Base-by-base conservation (phyloP, 2,329 filamentous ascomycete species). In the Clathrospora elynae region DNA sequence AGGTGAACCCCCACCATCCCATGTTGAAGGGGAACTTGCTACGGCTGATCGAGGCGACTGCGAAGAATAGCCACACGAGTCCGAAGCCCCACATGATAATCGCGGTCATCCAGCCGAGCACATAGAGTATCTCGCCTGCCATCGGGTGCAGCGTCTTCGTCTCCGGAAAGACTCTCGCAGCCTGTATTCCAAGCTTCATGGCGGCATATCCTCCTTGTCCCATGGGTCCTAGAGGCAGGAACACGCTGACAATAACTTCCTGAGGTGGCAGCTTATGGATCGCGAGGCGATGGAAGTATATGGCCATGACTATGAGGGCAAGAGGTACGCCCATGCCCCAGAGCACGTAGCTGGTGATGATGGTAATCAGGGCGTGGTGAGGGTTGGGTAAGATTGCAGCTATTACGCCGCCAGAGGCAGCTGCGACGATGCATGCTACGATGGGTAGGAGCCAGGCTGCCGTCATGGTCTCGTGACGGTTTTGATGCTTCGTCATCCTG, bases 211-310 rank as follows among this genome's bases (percentile, higher is more conserved):
- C 82, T 11, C 84, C 84, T 56, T 85, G 82, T 0, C 84, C 84
- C 4, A 87, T 70, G 0, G 84, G 84, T 0, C 85, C 84, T 0
- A 87, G 72, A 1, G 85, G 84, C 0, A 88, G 71, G 55, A 88
- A 85, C 3, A 83, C 78, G 9, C 79, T 84, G 16, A 87, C 83
- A 35, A 87, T 85, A 40, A 82, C 79, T 61, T 86, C 85, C 35
- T 79, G 75, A 0, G 83, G 78, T 0, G 84, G 84, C 6, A 87
- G 74, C 17, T 82, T 81, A 67, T 87, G 78, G 6, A 87, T 67
- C 2, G 80, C 81, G 4, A 89, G 73, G n/a, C 85, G 81, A 55
- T 86, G 81, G 61, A 86, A 87, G 68, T 88, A 88, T 6, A 88
- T 77, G 1, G 79, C 80, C 32, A 87, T 68, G 11, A 86, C 76